Evolutionary conservation across 2,329 filamentous ascomycete species (phyloP), one percentile per base, ranked within the genome.

Genomic region (Aspergillus hiratsukae): DNA sequence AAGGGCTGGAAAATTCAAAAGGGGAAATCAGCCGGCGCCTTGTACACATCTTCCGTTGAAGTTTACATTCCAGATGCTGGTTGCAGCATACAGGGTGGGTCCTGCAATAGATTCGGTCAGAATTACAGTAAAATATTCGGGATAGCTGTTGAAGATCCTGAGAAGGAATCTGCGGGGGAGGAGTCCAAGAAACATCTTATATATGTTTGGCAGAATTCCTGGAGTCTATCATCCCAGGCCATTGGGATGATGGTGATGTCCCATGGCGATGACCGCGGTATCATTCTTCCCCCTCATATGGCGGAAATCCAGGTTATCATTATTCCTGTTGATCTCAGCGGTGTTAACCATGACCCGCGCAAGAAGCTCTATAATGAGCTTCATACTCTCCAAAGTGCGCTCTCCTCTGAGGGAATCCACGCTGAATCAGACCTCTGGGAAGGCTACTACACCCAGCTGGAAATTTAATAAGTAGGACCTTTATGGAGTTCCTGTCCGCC

Each of bases 91-190:
- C 94, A 99, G 78, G 94, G 92, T 63, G 94, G 87, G 53, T 99
- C 94, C 43, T 96, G 91, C 52, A 94, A 99, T 79, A 90, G 87
- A 61, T 82, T 99, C 6, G 94, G 94, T 53, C 94, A 97, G 78
- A 97, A 99, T 79, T 99, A 99, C 78, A 92, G 88, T 74, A 97
- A 95, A 78, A 99, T 99, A 92, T 99, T 97, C 73, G 89, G 94
- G 75, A 97, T 99, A 73, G 96, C 89, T 0, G 91, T 99, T 28
- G 93, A 99, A 75, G 92, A 99, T 70, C 94, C 94, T 27, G 64
- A 81, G 58, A 83, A 81, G 51, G 86, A 87, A 69, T 79, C 82
- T 49, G 86, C n/a, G 83, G 51, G 85, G 94, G 74, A 88, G 3
- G 23, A 23, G 23, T 23, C 23, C 23, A 3, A 90, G 77, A 89